phyloP scores from a whole-genome alignment of 2,329 filamentous ascomycete genomes.

The Ceratocystiopsis brevicomis region DNA sequence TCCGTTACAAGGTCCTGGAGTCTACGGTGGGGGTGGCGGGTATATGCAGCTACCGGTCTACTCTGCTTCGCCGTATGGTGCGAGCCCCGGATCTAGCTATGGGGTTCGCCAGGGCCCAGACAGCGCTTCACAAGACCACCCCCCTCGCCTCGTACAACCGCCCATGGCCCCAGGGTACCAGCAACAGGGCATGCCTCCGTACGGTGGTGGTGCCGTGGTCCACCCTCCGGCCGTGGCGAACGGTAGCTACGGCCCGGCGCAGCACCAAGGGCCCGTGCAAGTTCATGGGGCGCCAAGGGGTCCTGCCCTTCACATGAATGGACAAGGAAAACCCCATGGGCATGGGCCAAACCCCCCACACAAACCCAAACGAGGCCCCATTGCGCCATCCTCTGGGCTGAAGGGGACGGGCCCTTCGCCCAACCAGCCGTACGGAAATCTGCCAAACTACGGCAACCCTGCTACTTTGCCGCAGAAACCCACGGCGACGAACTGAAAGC shows the following conservation, averaged over 20 bases:
- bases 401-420: neutral
- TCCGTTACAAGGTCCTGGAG: neutral
- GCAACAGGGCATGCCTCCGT: constrained; percentile 12
- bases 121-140: constrained; percentile 32
- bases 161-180: constrained; percentile 14
- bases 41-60: constrained; percentile 22
- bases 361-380: neutral
- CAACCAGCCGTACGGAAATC: constrained; percentile 28
- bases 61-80: constrained; percentile 23
- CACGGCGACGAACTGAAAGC: neutral
- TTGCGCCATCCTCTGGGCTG: no score
- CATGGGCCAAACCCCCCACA: no score
- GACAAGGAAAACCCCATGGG: no score
- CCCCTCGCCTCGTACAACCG: constrained; percentile 11
- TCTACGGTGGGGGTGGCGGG: constrained; percentile 11
- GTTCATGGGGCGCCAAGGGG: constrained; percentile 6
- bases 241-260: neutral
- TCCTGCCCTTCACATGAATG: no score
- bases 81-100: constrained; percentile 22
- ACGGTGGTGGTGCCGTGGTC: no score
- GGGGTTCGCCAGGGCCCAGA: constrained; percentile 36
- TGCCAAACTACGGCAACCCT: constrained; percentile 40
- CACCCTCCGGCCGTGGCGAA: no score
- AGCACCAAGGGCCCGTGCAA: constrained; percentile 18
- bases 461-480: constrained; percentile 42